phyloP scores from a whole-genome alignment of 2,329 filamentous ascomycete species.

The Curvularia lunata region DNA sequence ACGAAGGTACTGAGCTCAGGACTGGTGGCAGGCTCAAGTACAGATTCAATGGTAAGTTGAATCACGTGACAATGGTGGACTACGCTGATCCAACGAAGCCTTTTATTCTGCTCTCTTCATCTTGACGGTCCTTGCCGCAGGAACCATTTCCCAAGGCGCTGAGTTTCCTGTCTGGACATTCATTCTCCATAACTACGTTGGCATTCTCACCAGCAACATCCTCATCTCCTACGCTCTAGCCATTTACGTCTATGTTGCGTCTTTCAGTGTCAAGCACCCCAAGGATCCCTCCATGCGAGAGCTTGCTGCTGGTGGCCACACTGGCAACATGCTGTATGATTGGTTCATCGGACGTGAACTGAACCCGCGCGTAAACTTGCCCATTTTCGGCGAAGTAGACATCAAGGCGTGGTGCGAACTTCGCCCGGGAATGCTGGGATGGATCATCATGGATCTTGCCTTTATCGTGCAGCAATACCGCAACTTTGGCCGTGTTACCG shows the following conservation, averaged over 20 bases:
- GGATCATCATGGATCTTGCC: conserved; percentile 83
- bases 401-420: conserved; percentile 91
- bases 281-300: conserved; percentile 75
- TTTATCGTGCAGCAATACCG: conserved; percentile 89
- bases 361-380: conserved; percentile 82
- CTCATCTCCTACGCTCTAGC: conserved; percentile 76
- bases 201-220: conserved; percentile 83
- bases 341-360: conserved; percentile 97
- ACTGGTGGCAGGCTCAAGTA: conserved; percentile 80
- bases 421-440: conserved; percentile 88
- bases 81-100: conserved; percentile 57
- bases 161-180: conserved; percentile 90
- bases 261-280: conserved; percentile 77
- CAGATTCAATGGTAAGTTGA: conserved; percentile 65
- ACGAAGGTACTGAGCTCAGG: conserved; percentile 72
- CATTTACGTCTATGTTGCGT: conserved; percentile 79
- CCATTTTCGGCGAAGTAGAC: conserved; percentile 82
- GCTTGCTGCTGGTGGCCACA: conserved; percentile 80
- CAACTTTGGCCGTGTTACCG: conserved; percentile 80
- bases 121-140: conserved; percentile 72
- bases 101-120: conserved; percentile 77
- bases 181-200: conserved; percentile 88
- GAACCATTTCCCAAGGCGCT: conserved; percentile 77
- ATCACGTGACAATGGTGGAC: conserved; percentile 14
- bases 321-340: conserved; percentile 88